Conservation (phyloP, 768 basidiomycete genomes). For the Pisolithus orientalis region DNA sequence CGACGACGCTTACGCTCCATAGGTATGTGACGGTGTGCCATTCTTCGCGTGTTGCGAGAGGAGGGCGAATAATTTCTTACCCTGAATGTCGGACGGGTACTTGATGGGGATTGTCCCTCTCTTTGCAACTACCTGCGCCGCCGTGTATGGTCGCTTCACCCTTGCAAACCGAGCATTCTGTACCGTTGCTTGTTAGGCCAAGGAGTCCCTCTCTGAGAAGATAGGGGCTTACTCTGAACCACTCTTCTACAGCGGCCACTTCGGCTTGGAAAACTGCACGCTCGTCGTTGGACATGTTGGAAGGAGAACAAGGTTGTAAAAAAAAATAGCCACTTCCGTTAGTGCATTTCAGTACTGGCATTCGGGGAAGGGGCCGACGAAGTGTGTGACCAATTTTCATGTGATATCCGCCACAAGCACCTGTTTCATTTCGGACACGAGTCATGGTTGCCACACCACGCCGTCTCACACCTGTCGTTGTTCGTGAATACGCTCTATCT, state of each 20-base stretch:
- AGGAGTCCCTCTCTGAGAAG: background rate
- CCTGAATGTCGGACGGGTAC: slow-evolving; percentile 82
- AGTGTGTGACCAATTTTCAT: background rate
- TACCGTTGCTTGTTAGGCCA: background rate
- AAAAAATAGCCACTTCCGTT: slow-evolving; percentile 7
- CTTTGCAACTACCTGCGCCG: slow-evolving; percentile 89
- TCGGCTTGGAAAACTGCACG: slow-evolving; percentile 69
- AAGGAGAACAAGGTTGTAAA: slow-evolving; percentile 17
- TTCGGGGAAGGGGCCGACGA: background rate
- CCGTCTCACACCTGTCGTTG: background rate
- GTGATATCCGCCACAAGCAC: slow-evolving; percentile 34
- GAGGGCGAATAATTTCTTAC: slow-evolving; percentile 78
- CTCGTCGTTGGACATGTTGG: slow-evolving; percentile 52
- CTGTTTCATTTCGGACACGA: slow-evolving; percentile 3
- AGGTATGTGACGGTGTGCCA: slow-evolving; percentile 87
- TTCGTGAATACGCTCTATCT: slow-evolving; percentile 22
- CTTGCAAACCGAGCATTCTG: slow-evolving; percentile 84
- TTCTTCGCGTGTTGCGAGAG: slow-evolving; percentile 72
- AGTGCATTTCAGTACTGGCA: slow-evolving; percentile 1
- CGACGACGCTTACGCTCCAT: slow-evolving; percentile 81
- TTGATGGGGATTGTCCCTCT: slow-evolving; percentile 79
- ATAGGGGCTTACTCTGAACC: slow-evolving; percentile 75
- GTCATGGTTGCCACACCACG: background rate
- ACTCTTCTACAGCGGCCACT: slow-evolving; percentile 79
- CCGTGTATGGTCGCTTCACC: slow-evolving; percentile 88